phyloP scores from a whole-genome alignment of 1,284 basidiomycete species.

The Peniophora sp. region DNA sequence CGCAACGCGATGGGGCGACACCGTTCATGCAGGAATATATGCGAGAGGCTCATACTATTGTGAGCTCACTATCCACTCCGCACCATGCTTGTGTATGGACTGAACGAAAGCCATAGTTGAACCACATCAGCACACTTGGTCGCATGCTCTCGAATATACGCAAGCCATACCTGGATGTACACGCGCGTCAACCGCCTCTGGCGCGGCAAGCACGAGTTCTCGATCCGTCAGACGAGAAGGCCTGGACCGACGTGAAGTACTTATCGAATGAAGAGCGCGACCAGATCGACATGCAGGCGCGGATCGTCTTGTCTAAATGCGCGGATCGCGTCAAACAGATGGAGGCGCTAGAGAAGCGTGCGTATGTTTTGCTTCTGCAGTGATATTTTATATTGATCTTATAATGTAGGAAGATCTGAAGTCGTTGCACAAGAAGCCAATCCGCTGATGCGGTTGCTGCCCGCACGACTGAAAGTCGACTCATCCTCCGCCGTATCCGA shows the following conservation, averaged over 20 bases:
- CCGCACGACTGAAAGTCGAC: slow-evolving; percentile 55
- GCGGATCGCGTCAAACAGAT: slow-evolving; percentile 80
- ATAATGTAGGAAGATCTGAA: slow-evolving; percentile 52
- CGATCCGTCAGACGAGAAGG: slow-evolving; percentile 46
- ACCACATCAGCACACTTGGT: slow-evolving; percentile 62
- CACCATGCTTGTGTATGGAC: not conserved
- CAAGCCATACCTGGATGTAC: slow-evolving; percentile 73
- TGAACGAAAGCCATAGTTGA: slow-evolving; percentile 37
- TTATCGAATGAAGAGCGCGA: slow-evolving; percentile 83
- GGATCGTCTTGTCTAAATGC: slow-evolving; percentile 74
- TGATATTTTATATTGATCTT: not conserved
- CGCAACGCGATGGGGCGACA: slow-evolving; percentile 24
- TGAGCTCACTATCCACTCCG: slow-evolving; percentile 26
- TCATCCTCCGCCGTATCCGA: slow-evolving; percentile 52
- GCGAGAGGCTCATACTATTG: slow-evolving; percentile 66
- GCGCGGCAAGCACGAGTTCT: slow-evolving; percentile 29
- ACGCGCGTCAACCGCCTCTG: slow-evolving; percentile 41
- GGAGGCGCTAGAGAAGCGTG: slow-evolving; percentile 80
- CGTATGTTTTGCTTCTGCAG: slow-evolving; percentile 20
- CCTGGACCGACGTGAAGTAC: slow-evolving; percentile 63
- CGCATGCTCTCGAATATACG: slow-evolving; percentile 66
- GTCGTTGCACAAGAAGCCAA: slow-evolving; percentile 52
- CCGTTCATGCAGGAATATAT: slow-evolving; percentile 59
- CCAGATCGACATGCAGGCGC: slow-evolving; percentile 85
- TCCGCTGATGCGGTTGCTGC: slow-evolving; percentile 58